Percentiles rank a stretch among this genome's conserved stretches.
Conservation (phyloP, 2,329 filamentous ascomycete species). For the Fulvia fulva region DNA sequence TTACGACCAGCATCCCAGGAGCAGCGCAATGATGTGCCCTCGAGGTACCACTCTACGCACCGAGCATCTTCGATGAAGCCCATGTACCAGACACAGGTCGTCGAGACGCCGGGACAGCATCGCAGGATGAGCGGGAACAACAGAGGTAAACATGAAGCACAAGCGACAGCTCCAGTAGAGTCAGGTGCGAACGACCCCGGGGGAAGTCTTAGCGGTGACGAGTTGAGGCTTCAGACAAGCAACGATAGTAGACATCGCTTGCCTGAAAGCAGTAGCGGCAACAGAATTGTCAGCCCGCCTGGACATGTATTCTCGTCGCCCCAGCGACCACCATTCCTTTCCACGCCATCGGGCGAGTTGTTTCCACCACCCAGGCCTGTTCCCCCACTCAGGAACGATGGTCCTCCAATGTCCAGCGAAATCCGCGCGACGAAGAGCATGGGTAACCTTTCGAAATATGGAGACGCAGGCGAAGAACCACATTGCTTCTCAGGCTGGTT, state of each 20-base stretch:
- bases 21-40: slow-evolving; percentile 12
- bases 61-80: slow-evolving; percentile 15
- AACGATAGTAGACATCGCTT: slow-evolving; percentile 6
- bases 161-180: slow-evolving; percentile 9
- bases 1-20: slow-evolving; percentile 10
- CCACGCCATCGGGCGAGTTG: slow-evolving; percentile 25
- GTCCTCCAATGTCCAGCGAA: slow-evolving; percentile 29
- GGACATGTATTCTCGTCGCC: slow-evolving; percentile 1
- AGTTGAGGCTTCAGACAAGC: not conserved
- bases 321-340: slow-evolving; percentile 2
- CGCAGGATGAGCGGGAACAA: slow-evolving; percentile 11
- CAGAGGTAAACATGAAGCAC: slow-evolving; percentile 1
- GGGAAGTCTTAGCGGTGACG: not conserved
- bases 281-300: slow-evolving; percentile 1
- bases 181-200: slow-evolving; percentile 9
- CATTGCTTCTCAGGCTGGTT: slow-evolving; percentile 35
- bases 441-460: slow-evolving; percentile 20
- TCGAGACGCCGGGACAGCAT: slow-evolving; percentile 11
- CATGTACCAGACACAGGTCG: slow-evolving; percentile 16
- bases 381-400: slow-evolving; percentile 18
- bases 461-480: slow-evolving; percentile 17
- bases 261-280: slow-evolving; percentile 1
- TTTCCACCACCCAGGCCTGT: slow-evolving; percentile 28
- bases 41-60: slow-evolving; percentile 21
- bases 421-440: slow-evolving; percentile 33